Evolutionary conservation across 1,139 yeast genomes (phyloP).

Genomic region (Suhomyces bolitotheri): DNA sequence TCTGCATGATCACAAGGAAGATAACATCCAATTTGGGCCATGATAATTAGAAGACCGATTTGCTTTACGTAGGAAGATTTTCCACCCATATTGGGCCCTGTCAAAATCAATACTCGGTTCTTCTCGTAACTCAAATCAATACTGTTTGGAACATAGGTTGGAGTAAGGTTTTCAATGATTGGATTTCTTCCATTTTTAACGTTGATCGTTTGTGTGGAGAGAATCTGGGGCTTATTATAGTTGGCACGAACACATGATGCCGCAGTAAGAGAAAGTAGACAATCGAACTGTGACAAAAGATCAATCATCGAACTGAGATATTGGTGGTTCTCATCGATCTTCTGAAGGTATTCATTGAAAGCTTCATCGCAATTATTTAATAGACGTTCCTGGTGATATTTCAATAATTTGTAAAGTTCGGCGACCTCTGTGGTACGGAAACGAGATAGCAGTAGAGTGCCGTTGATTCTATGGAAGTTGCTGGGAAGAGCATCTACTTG

Average conservation of each 20-base stretch:
- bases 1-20: slow-evolving; percentile 43
- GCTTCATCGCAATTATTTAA: slow-evolving; percentile 55
- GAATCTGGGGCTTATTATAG: slow-evolving; percentile 58
- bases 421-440: slow-evolving; percentile 65
- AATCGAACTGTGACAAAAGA: slow-evolving; percentile 65
- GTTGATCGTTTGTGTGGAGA: slow-evolving; percentile 44
- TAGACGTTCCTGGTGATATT: slow-evolving; percentile 64
- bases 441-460: slow-evolving; percentile 70
- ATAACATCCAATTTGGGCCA: slow-evolving; percentile 54
- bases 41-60: slow-evolving; percentile 56
- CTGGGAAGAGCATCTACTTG: slow-evolving; percentile 58
- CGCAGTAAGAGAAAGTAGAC: slow-evolving; percentile 69
- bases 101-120: slow-evolving; percentile 59
- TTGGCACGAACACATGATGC: slow-evolving; percentile 50
- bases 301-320: slow-evolving; percentile 51
- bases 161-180: slow-evolving; percentile 56
- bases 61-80: slow-evolving; percentile 70
- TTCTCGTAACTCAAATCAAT: slow-evolving; percentile 47
- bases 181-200: slow-evolving; percentile 75
- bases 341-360: slow-evolving; percentile 52
- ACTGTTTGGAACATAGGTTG: slow-evolving; percentile 69
- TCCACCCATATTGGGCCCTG: slow-evolving; percentile 82
- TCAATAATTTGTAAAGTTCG: slow-evolving; percentile 53
- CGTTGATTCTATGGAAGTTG: slow-evolving; percentile 74
- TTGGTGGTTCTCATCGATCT: slow-evolving; percentile 49